A percentile compares a stretch with the other conserved stretches of the same genome.
Evolutionary conservation across 2,329 filamentous ascomycete species (phyloP).

Genomic region (Trichoderma simmonsii): DNA sequence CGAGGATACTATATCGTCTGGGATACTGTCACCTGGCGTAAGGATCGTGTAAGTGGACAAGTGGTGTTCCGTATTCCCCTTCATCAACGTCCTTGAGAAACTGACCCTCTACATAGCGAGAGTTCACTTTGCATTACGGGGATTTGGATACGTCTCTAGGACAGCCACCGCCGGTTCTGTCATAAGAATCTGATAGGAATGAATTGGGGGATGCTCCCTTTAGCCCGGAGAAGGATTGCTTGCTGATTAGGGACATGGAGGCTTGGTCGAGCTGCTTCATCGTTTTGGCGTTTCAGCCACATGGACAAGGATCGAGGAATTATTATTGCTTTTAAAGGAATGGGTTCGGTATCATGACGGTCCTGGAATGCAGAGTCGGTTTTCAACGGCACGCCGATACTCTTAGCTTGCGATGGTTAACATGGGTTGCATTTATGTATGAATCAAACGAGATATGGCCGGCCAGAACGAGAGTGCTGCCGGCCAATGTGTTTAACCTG

Average conservation of each 20-base stretch:
- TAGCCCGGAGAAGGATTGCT: slow-evolving; percentile 19
- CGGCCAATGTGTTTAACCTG: not conserved
- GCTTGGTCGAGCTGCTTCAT: slow-evolving; percentile 20
- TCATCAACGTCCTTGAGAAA: not conserved
- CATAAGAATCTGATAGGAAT: slow-evolving; percentile 22
- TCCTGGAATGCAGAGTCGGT: slow-evolving; percentile 32
- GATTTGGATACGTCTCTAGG: slow-evolving; percentile 54
- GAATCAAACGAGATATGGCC: not conserved
- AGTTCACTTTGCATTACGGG: slow-evolving; percentile 59
- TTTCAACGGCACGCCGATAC: slow-evolving; percentile 21
- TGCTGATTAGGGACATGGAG: slow-evolving; percentile 20
- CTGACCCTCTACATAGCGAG: slow-evolving; percentile 43
- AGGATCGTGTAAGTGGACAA: slow-evolving; percentile 54
- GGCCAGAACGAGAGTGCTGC: not conserved
- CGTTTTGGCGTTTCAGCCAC: slow-evolving; percentile 33
- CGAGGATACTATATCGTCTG: slow-evolving; percentile 66
- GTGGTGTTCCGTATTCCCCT: not conserved
- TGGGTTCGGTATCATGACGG: slow-evolving; percentile 29
- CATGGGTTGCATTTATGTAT: slow-evolving; percentile 12
- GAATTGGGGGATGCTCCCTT: slow-evolving; percentile 7
- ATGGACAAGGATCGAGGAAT: slow-evolving; percentile 28
- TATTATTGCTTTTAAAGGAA: slow-evolving; percentile 30
- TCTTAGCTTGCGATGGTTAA: slow-evolving; percentile 14
- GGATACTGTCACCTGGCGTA: slow-evolving; percentile 60
- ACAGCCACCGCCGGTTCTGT: slow-evolving; percentile 31